phyloP scores from a whole-genome alignment of 2,329 filamentous ascomycete species.

The Fusarium napiforme region DNA sequence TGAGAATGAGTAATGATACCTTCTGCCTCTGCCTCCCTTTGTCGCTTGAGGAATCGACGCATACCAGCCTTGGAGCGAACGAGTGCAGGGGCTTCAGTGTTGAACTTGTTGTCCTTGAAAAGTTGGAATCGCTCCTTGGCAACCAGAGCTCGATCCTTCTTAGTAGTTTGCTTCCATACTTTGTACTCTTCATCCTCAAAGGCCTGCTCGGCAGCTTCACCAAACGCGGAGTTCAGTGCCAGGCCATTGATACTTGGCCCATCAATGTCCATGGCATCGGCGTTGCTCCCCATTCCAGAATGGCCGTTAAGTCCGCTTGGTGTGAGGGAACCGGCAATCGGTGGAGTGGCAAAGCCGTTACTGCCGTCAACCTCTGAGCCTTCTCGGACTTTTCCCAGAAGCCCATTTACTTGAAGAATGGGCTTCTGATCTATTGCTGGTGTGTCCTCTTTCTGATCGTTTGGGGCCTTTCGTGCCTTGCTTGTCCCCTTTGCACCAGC shows the following conservation, averaged over 20 bases:
- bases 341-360: slow-evolving; percentile 88
- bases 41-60: slow-evolving; percentile 85
- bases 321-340: slow-evolving; percentile 78
- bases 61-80: slow-evolving; percentile 88
- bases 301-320: slow-evolving; percentile 77
- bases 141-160: slow-evolving; percentile 89
- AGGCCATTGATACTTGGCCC: slow-evolving; percentile 76
- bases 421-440: slow-evolving; percentile 81
- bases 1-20: slow-evolving; percentile 53
- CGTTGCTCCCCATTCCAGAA: slow-evolving; percentile 76
- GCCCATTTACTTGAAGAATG: slow-evolving; percentile 72
- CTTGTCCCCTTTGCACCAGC: slow-evolving; percentile 81
- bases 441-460: slow-evolving; percentile 81
- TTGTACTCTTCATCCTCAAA: slow-evolving; percentile 96
- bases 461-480: slow-evolving; percentile 78
- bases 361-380: slow-evolving; percentile 88
- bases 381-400: slow-evolving; percentile 69
- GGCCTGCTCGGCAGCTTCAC: slow-evolving; percentile 76
- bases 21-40: slow-evolving; percentile 72
- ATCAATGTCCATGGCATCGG: slow-evolving; percentile 89
- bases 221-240: slow-evolving; percentile 70
- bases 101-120: slow-evolving; percentile 86
- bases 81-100: slow-evolving; percentile 87
- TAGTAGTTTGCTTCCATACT: slow-evolving; percentile 98
- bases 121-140: slow-evolving; percentile 87